phyloP scores from a whole-genome alignment of 2,329 filamentous ascomycete genomes.

The Xylaria sp. region DNA sequence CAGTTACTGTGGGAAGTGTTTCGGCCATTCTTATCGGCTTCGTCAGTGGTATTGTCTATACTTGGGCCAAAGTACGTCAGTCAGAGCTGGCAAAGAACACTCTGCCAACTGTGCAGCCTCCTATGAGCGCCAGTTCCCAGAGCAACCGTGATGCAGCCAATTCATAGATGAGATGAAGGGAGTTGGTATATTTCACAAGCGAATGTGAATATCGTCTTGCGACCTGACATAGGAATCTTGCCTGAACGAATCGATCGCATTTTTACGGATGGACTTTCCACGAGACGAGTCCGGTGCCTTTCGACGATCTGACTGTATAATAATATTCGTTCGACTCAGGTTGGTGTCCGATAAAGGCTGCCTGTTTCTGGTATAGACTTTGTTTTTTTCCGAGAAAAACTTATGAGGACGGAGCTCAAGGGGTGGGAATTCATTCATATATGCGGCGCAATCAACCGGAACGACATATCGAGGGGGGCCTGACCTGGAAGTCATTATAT shows the following conservation, averaged over 20 bases:
- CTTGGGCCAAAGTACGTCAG: conserved; percentile 87
- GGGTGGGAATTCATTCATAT: conserved; percentile 37
- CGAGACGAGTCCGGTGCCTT: conserved; percentile 33
- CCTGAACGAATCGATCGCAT: conserved; percentile 33
- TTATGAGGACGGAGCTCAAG: conserved; percentile 30
- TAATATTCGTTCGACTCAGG: conserved; percentile 45
- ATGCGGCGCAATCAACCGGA: conserved; percentile 39
- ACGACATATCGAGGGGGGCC: conserved; percentile 32
- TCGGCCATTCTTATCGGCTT: conserved; percentile 93
- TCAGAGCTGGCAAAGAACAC: conserved; percentile 72
- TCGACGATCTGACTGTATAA: conserved; percentile 47
- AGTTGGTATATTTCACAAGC: conserved; percentile 28
- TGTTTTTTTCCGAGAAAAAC: conserved; percentile 40
- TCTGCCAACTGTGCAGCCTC: conserved; percentile 74
- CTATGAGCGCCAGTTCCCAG: conserved; percentile 89
- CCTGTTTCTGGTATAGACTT: conserved; percentile 49
- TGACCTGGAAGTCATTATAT: conserved; percentile 24
- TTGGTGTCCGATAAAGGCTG: conserved; percentile 32
- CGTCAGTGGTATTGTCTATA: conserved; percentile 90
- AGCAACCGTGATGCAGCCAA: conserved; percentile 90
- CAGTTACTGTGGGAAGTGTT: conserved; percentile 90
- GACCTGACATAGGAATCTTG: conserved; percentile 12
- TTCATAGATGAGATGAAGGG: conserved; percentile 56
- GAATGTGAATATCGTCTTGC: conserved; percentile 21
- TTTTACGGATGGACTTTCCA: conserved; percentile 35